Evolutionary conservation across 1,284 basidiomycete species (phyloP), one percentile per base, ranked within the genome.

Genomic region (Pyrrhoderma noxium): DNA sequence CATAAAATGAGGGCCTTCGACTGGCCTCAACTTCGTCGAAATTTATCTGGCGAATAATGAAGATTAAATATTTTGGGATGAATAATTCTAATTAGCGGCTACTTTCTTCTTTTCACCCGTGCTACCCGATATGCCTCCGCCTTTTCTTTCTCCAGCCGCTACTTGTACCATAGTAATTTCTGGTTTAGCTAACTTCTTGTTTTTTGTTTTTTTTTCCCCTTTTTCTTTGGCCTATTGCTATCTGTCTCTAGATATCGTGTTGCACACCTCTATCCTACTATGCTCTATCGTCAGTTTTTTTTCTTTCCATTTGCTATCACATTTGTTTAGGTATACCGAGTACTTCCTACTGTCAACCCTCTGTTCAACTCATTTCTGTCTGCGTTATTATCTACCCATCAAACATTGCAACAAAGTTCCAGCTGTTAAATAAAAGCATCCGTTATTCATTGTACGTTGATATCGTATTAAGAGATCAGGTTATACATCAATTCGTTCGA

Each of bases 251-350:
- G 49, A 51, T 9, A 51, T 31, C 27, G 27, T 31, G 27, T n/a
- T 31, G 27, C 27, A 5, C 11, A 31, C 11, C 27, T 31, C 27
- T 5, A 5, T 11, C 27, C 11, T 31, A 31, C 27, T 11, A 18
- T 50, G 25, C 48, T 41, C 22, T 22, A 25, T 37, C 42, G 36
- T 27, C 31, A 11, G 14, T 45, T 36, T 34, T 19, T 47, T 53
- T 35, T 37, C 49, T 34, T 16, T 52, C 40, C 35, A 51, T 56
- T 34, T 56, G 54, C 55, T 47, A 5, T 47, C 51, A n/a, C 47
- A 35, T 4, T 19, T 45, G 41, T 49, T 45, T 36, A 39, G 40
- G 35, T 47, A 47, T 47, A 51, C 49, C 49, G 36, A 22, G 49
- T 37, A 51, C 38, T 41, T 52, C 18, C 47, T 23, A 31, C 21